Percentiles rank a stretch among this genome's conserved stretches.
Conservation (phyloP, 1,139 yeast species). For the Groenewaldozyma sp. region DNA sequence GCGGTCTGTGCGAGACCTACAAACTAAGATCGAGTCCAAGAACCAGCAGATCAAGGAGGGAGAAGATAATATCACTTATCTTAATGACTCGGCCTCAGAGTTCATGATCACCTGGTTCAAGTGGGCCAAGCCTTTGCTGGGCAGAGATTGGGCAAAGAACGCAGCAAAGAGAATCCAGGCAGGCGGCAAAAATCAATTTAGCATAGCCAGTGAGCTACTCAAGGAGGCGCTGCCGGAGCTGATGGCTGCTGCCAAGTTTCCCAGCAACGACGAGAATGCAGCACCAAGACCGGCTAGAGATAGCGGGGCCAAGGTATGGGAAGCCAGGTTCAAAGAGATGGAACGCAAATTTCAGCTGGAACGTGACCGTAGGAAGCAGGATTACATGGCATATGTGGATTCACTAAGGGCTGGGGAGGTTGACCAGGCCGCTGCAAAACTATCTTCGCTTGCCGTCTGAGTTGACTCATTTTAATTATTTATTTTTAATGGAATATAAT, state of each 20-base stretch:
- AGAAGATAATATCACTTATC: neutral
- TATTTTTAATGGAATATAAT: too few relatives aligned
- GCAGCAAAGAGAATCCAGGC: neutral
- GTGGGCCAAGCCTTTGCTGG: neutral
- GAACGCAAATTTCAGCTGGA: constrained; percentile 11
- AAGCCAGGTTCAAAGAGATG: constrained; percentile 10
- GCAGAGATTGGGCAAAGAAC: neutral
- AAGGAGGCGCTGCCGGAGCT: neutral
- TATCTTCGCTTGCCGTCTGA: too few relatives aligned
- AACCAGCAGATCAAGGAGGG: neutral
- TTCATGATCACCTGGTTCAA: constrained; percentile 1
- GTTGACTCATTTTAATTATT: too few relatives aligned
- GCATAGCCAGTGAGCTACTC: neutral
- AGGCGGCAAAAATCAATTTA: neutral
- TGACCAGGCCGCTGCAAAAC: too few relatives aligned
- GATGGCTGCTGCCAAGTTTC: neutral
- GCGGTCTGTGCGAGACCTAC: neutral
- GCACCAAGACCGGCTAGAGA: neutral
- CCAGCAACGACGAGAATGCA: neutral
- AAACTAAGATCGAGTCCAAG: neutral
- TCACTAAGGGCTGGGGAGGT: too few relatives aligned
- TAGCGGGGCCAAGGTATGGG: constrained; percentile 9
- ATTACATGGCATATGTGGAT: constrained; percentile 9
- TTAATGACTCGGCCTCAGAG: neutral
- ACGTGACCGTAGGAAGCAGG: constrained; percentile 11